Conservation (phyloP, 768 basidiomycete genomes). For the Collybia mongolica region DNA sequence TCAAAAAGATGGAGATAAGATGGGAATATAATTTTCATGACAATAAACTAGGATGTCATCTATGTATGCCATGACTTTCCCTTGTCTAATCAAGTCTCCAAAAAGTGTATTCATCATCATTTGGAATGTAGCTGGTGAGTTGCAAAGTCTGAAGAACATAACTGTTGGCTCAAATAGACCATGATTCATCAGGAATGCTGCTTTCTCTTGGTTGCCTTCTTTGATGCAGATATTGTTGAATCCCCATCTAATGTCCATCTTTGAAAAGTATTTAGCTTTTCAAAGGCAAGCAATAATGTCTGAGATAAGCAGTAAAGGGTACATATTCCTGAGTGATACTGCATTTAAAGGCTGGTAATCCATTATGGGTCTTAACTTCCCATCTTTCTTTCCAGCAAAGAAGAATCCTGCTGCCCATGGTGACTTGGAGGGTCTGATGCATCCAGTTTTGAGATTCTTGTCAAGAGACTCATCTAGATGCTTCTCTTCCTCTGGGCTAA, state of each 20-base stretch:
- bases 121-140: conserved; percentile 35
- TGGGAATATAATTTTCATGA: conserved; percentile 28
- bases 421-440: not conserved
- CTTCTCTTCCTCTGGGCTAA: too few relatives aligned
- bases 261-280: conserved; percentile 27
- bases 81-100: conserved; percentile 19
- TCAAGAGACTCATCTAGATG: too few relatives aligned
- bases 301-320: conserved; percentile 32
- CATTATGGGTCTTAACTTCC: conserved; percentile 9
- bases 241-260: conserved; percentile 36
- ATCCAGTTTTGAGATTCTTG: not conserved
- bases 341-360: conserved; percentile 34
- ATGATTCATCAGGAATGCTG: conserved; percentile 28
- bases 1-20: too few relatives aligned
- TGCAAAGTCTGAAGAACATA: conserved; percentile 33
- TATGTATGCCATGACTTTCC: conserved; percentile 35
- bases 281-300: conserved; percentile 24
- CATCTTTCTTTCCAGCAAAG: not conserved
- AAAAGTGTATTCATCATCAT: conserved; percentile 20
- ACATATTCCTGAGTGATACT: conserved; percentile 30
- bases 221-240: conserved; percentile 34
- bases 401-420: not conserved
- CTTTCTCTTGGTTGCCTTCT: too few relatives aligned
- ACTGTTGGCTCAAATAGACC: conserved; percentile 33
- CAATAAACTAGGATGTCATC: conserved; percentile 42